Evolutionary conservation across 495 filamentous ascomycete genomes (phyloP).

Genomic region (Aspergillus indologenus): DNA sequence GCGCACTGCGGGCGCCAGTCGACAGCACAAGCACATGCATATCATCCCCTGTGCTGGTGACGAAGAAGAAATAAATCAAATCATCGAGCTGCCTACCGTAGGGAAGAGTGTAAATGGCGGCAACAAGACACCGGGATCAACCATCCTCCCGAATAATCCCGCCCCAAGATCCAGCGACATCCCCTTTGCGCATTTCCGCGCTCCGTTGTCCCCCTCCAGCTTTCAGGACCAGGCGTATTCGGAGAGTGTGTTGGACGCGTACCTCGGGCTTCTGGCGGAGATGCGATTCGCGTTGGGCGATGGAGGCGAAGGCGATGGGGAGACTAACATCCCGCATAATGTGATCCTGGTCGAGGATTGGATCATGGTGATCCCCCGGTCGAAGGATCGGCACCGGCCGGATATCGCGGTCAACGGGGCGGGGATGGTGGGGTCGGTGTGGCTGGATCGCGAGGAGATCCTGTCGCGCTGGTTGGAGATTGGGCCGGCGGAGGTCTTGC

Average conservation of each 20-base stretch:
- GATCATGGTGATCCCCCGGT: constrained; percentile 40
- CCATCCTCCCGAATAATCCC: background rate
- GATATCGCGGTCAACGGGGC: constrained; percentile 31
- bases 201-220: background rate
- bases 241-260: constrained; percentile 16
- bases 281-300: constrained; percentile 19
- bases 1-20: constrained; percentile 33
- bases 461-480: constrained; percentile 30
- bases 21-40: constrained; percentile 46
- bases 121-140: constrained; percentile 2
- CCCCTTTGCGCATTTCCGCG: background rate
- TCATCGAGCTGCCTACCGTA: constrained; percentile 2
- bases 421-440: constrained; percentile 41
- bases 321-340: constrained; percentile 35
- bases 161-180: background rate
- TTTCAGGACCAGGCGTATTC: background rate
- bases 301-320: background rate
- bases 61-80: background rate
- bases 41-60: constrained; percentile 27
- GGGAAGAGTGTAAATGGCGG: too few relatives aligned
- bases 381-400: constrained; percentile 20
- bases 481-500: constrained; percentile 23
- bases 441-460: constrained; percentile 26
- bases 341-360: constrained; percentile 35
- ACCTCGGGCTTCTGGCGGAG: constrained; percentile 24